Evolutionary conservation across 2,329 filamentous ascomycete genomes (phyloP).

Genomic region (Diaporthe amygdali): DNA sequence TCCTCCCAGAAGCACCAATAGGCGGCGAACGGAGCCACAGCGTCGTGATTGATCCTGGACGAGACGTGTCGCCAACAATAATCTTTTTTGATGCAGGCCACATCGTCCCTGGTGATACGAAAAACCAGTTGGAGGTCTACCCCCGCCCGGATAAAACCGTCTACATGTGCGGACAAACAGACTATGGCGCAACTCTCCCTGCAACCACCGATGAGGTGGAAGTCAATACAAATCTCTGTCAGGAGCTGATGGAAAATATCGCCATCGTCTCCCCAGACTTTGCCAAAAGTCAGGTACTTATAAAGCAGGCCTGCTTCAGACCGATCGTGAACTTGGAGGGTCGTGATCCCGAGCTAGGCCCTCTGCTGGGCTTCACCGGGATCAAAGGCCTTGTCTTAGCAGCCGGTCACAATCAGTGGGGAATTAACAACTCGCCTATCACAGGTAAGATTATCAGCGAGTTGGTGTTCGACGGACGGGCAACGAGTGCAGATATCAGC

Average conservation of each 20-base stretch:
- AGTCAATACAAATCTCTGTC: not conserved
- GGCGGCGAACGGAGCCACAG: constrained; percentile 48
- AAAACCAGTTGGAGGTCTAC: not conserved
- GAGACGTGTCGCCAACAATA: too few relatives aligned
- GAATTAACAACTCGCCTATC: not conserved
- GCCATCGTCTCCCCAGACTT: not conserved
- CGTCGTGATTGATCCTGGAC: too few relatives aligned
- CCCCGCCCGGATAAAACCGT: not conserved
- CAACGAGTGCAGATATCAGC: not conserved
- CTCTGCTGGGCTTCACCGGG: not conserved
- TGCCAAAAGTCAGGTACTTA: not conserved
- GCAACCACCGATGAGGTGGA: not conserved
- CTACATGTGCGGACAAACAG: not conserved
- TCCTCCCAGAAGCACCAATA: constrained; percentile 48
- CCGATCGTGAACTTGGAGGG: not conserved
- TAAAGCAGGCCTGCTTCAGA: not conserved
- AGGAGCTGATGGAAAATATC: not conserved
- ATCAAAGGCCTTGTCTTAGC: not conserved
- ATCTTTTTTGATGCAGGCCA: too few relatives aligned
- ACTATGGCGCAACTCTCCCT: not conserved
- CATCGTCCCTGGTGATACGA: not conserved
- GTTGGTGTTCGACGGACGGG: not conserved
- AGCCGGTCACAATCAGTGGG: not conserved
- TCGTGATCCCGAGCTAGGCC: not conserved
- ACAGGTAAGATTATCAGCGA: not conserved